Percentiles rank a stretch among this genome's conserved stretches.
phyloP scores from a whole-genome alignment of 2,329 filamentous ascomycete genomes.

The Sphaerulina vaccinii region DNA sequence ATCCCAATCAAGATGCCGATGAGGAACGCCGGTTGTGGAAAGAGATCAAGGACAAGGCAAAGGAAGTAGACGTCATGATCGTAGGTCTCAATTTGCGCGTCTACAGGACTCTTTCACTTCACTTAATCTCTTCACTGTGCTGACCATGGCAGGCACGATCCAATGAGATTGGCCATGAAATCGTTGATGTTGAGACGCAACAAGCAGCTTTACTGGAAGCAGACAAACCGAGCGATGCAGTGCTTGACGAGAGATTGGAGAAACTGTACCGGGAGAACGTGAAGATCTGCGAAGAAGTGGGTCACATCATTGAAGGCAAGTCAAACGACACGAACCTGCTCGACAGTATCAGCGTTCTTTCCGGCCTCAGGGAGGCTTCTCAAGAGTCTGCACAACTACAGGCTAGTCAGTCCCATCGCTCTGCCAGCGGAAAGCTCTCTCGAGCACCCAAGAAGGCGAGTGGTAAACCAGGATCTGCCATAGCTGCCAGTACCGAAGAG shows the following conservation, averaged over 20 bases:
- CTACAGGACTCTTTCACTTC: not conserved
- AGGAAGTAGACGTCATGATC: slow-evolving; percentile 47
- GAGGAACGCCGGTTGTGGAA: slow-evolving; percentile 53
- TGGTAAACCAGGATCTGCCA: slow-evolving; percentile 24
- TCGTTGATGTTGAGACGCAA: slow-evolving; percentile 38
- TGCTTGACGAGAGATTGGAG: slow-evolving; percentile 49
- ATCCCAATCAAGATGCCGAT: slow-evolving; percentile 50
- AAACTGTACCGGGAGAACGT: slow-evolving; percentile 50
- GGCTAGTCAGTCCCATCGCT: slow-evolving; percentile 26
- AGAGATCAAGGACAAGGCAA: slow-evolving; percentile 47
- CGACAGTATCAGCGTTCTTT: slow-evolving; percentile 47
- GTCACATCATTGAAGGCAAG: slow-evolving; percentile 45
- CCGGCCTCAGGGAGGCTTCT: slow-evolving; percentile 48
- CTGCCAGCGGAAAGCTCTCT: slow-evolving; percentile 31
- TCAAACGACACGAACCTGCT: slow-evolving; percentile 44
- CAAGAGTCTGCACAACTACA: slow-evolving; percentile 42
- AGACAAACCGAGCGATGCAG: slow-evolving; percentile 33
- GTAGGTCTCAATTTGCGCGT: slow-evolving; percentile 38
- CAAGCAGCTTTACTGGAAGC: slow-evolving; percentile 36
- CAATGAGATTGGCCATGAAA: slow-evolving; percentile 38
- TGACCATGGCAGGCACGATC: slow-evolving; percentile 30
- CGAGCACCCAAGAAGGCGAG: slow-evolving; percentile 30
- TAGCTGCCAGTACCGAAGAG: slow-evolving; percentile 31
- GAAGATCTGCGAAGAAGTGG: slow-evolving; percentile 48
- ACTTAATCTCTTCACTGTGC: not conserved